Conservation (phyloP, 1,139 yeast genomes). For the Pichia sp. region DNA sequence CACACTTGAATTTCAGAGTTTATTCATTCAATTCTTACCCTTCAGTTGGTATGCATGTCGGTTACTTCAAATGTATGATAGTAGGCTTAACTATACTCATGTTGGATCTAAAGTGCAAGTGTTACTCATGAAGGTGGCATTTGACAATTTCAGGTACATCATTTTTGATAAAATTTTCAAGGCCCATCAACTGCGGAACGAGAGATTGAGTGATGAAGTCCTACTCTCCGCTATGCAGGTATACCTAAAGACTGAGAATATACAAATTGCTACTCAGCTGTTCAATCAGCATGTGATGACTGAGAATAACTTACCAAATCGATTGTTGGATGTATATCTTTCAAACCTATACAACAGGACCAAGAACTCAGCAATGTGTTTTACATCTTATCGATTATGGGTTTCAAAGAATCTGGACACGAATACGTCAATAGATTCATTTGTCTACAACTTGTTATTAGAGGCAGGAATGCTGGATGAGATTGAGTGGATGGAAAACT, state of each 20-base stretch:
- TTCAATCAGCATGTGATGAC: conserved; percentile 24
- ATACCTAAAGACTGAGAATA: conserved; percentile 21
- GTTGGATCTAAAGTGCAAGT: conserved; percentile 9
- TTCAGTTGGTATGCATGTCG: conserved; percentile 13
- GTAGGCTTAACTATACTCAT: conserved; percentile 1
- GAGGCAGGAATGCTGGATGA: conserved; percentile 17
- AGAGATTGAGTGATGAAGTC: conserved; percentile 12
- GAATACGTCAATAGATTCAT: conserved; percentile 18
- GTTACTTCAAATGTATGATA: conserved; percentile 8
- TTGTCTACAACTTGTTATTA: conserved; percentile 16
- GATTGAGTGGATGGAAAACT: conserved; percentile 17
- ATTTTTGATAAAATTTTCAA: conserved; percentile 20
- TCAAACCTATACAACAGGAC: conserved; percentile 16
- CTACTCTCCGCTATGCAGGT: conserved; percentile 19
- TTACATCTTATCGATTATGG: conserved; percentile 23
- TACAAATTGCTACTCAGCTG: conserved; percentile 21
- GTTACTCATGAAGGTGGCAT: conserved; percentile 15
- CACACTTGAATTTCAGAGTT: conserved; percentile 11
- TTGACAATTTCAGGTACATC: conserved; percentile 16
- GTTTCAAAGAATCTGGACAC: conserved; percentile 15
- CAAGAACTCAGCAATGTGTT: conserved; percentile 17
- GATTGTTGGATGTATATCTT: conserved; percentile 16
- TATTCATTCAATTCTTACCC: conserved; percentile 11
- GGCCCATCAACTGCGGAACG: conserved; percentile 12
- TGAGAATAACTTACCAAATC: conserved; percentile 11